Conservation (phyloP, 345 rosid genomes). For the Eucalyptus sp. region DNA sequence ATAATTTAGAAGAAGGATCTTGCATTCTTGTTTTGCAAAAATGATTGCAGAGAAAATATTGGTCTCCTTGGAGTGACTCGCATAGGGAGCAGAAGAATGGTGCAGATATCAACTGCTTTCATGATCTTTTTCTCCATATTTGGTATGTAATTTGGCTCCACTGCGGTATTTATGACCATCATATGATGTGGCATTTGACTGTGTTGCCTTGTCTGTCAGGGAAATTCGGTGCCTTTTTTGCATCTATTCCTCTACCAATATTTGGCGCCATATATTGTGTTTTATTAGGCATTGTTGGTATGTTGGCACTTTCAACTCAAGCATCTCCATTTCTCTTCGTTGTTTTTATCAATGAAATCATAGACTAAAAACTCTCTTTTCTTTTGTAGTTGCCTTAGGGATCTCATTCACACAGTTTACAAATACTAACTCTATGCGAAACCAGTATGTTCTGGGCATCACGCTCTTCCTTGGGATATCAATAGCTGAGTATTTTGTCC, state of each 20-base stretch:
- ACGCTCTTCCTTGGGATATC: constrained; percentile 84
- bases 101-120: constrained; percentile 89
- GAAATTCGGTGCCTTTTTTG: constrained; percentile 94
- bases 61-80: constrained; percentile 87
- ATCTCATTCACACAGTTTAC: constrained; percentile 84
- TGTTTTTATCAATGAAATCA: neutral
- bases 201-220: constrained; percentile 25
- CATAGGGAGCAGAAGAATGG: constrained; percentile 93
- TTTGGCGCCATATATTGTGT: constrained; percentile 90
- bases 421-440: constrained; percentile 78
- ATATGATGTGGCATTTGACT: neutral
- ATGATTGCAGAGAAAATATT: constrained; percentile 77
- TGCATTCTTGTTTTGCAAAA: neutral
- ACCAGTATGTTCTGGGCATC: constrained; percentile 74
- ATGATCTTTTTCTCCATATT: constrained; percentile 97
- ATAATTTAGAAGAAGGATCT: neutral
- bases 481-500: constrained; percentile 63
- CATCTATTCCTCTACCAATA: constrained; percentile 89
- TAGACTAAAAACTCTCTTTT: neutral
- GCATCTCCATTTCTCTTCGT: neutral
- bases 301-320: constrained; percentile 3
- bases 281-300: constrained; percentile 85
- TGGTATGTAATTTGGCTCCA: constrained; percentile 33
- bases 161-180: neutral
- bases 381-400: constrained; percentile 60